Evolutionary conservation across 23 red algal species (phyloP), one percentile per base, ranked within the genome.

Genomic region (Agarophyton chilense): DNA sequence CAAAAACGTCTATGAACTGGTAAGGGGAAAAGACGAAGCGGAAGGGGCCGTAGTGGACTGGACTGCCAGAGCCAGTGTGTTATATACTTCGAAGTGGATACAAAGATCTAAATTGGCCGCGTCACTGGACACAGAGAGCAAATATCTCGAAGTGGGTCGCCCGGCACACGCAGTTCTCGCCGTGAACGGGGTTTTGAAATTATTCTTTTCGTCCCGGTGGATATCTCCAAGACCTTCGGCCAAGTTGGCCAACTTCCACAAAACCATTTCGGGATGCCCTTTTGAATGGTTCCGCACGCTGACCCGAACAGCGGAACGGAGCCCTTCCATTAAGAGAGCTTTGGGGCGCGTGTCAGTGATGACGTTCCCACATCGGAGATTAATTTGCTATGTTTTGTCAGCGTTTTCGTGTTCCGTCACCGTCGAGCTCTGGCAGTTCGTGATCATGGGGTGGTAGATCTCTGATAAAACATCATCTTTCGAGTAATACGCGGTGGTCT

Each of bases 301-400:
- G 9, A n/a, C 51, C 34, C 44, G 22, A 22, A 52, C 49, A 18
- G 72, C 72, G 51, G 42, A 39, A 34, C 44, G 26, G 34, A 78
- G 51, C 44, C 72, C 42, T 52, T 78, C 72, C 24, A 78, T 43
- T 32, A 78, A 78, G 13, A 78, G 41, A n/a, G 72, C 36, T 26
- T 63, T 81, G 26, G 42, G 41, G 46, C 77, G 65, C 4, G 36
- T 28, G 10, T 81, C 52, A 9, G 54, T 31, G 31, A 81, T 63
- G 10, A 78, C 44, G 4, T 43, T 45, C 1, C 52, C 78, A 62
- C 78, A 81, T 14, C 78, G 78, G 46, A 57, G 78, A 21, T 45
- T 45, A 4, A 63, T 63, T 0, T 40, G 29, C 51, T 53, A 63
- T 21, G 40, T 26, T 61, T 62, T 22, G 36, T 81, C 54, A 14